These are phyloP conservation scores for Aspergillus sp. DNA, from an alignment of 2,329 filamentous ascomycete species.

Conservation along the genomic window DNA sequence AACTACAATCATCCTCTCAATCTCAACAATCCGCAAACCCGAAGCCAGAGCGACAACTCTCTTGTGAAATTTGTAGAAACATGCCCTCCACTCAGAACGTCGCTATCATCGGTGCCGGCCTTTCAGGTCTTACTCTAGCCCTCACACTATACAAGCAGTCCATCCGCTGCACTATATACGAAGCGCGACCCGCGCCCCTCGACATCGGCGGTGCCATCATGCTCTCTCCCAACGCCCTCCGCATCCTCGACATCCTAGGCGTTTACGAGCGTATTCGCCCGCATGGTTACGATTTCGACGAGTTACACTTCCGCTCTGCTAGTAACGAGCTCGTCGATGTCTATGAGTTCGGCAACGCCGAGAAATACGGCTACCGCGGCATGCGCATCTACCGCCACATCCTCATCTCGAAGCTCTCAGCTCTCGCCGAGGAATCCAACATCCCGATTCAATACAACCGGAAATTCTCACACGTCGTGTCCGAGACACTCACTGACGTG, in stretches of 20 bases:
- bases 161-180: conserved; percentile 55
- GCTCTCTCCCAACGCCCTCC: conserved; percentile 60
- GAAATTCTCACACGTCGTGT: conserved; percentile 48
- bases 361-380: conserved; percentile 54
- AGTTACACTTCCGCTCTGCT: conserved; percentile 45
- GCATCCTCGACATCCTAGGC: conserved; percentile 52
- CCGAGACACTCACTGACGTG: conserved; percentile 43
- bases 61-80: not conserved
- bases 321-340: conserved; percentile 36
- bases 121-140: conserved; percentile 55
- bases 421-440: conserved; percentile 32
- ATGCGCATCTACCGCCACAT: conserved; percentile 56
- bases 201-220: conserved; percentile 57
- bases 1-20: no score
- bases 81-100: conserved; percentile 21
- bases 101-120: conserved; percentile 50
- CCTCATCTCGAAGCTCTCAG: conserved; percentile 51
- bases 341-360: conserved; percentile 50
- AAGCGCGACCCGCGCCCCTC: conserved; percentile 46
- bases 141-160: conserved; percentile 53
- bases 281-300: conserved; percentile 53
- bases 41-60: not conserved
- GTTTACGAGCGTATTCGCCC: conserved; percentile 49
- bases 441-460: conserved; percentile 50
- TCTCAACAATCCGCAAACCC: not conserved